phyloP scores from a whole-genome alignment of 2,329 filamentous ascomycete species.

The Aspergillus oerlinghausenensis region DNA sequence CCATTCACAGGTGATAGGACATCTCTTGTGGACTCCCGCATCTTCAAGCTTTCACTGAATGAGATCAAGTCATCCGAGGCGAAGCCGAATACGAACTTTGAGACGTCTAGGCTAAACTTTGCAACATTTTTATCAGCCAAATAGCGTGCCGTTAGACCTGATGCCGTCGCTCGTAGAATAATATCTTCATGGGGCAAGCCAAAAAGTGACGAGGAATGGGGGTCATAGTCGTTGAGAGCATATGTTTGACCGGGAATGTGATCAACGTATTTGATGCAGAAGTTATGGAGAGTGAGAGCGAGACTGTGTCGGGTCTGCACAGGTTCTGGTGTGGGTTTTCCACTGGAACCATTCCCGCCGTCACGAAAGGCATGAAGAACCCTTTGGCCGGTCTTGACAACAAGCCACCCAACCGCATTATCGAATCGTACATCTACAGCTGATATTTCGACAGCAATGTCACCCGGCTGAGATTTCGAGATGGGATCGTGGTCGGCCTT shows the following conservation, averaged over 20 bases:
- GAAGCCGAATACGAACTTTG: conserved; percentile 46
- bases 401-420: conserved; percentile 39
- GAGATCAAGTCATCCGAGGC: conserved; percentile 48
- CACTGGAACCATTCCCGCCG: conserved; percentile 6
- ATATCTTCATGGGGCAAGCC: conserved; percentile 26
- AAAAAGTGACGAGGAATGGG: conserved; percentile 14
- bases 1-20: conserved; percentile 30
- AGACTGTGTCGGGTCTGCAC: conserved; percentile 12
- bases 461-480: conserved; percentile 3
- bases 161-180: conserved; percentile 27
- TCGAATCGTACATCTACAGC: conserved; percentile 32
- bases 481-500: conserved; percentile 2
- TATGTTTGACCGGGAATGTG: conserved; percentile 29
- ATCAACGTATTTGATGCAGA: conserved; percentile 36
- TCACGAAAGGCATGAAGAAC: conserved; percentile 18
- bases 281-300: conserved; percentile 23
- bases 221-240: conserved; percentile 10
- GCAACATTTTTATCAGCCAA: conserved; percentile 16
- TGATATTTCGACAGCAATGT: conserved; percentile 29
- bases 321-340: conserved; percentile 5
- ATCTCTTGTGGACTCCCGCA: conserved; percentile 44
- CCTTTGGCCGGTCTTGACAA: conserved; percentile 34
- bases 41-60: conserved; percentile 46
- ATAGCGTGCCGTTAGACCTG: conserved; percentile 23
- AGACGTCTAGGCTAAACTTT: conserved; percentile 28